Evolutionary conservation across 106 monocot genomes (phyloP).

Genomic region (Phalaenopsis equestris): DNA sequence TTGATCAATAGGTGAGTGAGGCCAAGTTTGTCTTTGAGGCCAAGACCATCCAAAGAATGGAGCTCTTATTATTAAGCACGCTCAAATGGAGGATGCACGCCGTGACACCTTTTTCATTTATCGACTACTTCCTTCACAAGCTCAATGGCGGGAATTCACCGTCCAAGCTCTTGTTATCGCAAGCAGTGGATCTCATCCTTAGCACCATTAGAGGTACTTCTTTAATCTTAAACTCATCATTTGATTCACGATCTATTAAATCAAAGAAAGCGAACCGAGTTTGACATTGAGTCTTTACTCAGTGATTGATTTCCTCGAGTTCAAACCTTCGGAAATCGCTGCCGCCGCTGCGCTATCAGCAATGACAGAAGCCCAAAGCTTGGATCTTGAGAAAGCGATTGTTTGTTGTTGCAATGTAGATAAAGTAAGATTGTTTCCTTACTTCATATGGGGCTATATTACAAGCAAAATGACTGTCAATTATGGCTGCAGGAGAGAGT

Average conservation of each 20-base stretch:
- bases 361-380: conserved; percentile 15
- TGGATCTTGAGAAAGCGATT: conserved; percentile 38
- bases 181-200: conserved; percentile 52
- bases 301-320: conserved; percentile 55
- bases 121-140: conserved; percentile 79
- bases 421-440: conserved; percentile 26
- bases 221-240: background rate
- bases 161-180: conserved; percentile 22
- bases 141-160: conserved; percentile 37
- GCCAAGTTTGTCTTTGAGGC: conserved; percentile 73
- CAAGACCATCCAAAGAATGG: conserved; percentile 92
- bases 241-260: background rate
- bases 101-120: conserved; percentile 84
- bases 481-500: conserved; percentile 59
- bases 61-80: conserved; percentile 81
- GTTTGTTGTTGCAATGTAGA: conserved; percentile 36
- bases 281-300: background rate
- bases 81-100: conserved; percentile 93
- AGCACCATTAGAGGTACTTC: conserved; percentile 51
- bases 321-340: conserved; percentile 75
- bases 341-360: conserved; percentile 51
- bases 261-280: background rate
- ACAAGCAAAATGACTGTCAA: too few relatives aligned
- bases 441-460: background rate
- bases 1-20: conserved; percentile 47